phyloP scores from a whole-genome alignment of 2,329 filamentous ascomycete genomes.

The Ophiostoma sp. region DNA sequence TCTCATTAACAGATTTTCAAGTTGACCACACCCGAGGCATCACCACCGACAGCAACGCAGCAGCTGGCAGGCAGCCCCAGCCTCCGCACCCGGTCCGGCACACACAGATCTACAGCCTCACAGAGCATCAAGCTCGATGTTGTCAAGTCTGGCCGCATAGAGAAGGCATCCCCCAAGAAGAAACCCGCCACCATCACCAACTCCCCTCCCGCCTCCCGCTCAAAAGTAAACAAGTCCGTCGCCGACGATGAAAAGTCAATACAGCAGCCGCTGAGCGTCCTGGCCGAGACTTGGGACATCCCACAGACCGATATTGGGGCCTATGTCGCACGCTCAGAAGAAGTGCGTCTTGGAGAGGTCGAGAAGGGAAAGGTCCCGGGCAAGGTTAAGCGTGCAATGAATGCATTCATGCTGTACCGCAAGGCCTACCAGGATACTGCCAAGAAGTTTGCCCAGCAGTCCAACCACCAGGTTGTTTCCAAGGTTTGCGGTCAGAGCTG shows the following conservation, averaged over 20 bases:
- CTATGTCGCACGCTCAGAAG: conserved; percentile 68
- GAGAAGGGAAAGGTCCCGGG: conserved; percentile 62
- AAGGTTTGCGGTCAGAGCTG: conserved; percentile 82
- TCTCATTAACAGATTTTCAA: conserved; percentile 15
- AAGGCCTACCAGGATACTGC: conserved; percentile 85
- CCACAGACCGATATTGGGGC: conserved; percentile 70
- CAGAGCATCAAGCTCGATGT: conserved; percentile 34
- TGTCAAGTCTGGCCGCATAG: conserved; percentile 34
- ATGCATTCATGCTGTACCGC: conserved; percentile 96
- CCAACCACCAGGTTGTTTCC: conserved; percentile 92
- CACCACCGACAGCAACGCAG: conserved; percentile 38
- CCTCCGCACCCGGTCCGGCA: conserved; percentile 29
- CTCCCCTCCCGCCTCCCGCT: conserved; percentile 25
- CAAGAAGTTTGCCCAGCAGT: conserved; percentile 73
- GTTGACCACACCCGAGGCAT: conserved; percentile 32
- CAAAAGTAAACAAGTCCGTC: conserved; percentile 38
- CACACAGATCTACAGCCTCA: conserved; percentile 28
- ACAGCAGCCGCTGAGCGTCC: conserved; percentile 60
- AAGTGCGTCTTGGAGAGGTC: conserved; percentile 63
- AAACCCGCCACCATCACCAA: conserved; percentile 27
- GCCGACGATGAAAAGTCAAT: conserved; percentile 43
- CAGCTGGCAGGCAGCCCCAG: conserved; percentile 32
- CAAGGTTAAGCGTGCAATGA: conserved; percentile 88
- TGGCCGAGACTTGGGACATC: conserved; percentile 60
- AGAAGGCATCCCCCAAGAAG: conserved; percentile 41